Percentiles rank a stretch among this genome's conserved stretches.
phyloP scores from a whole-genome alignment of 805 yeast species.

The Candida adriatica region DNA sequence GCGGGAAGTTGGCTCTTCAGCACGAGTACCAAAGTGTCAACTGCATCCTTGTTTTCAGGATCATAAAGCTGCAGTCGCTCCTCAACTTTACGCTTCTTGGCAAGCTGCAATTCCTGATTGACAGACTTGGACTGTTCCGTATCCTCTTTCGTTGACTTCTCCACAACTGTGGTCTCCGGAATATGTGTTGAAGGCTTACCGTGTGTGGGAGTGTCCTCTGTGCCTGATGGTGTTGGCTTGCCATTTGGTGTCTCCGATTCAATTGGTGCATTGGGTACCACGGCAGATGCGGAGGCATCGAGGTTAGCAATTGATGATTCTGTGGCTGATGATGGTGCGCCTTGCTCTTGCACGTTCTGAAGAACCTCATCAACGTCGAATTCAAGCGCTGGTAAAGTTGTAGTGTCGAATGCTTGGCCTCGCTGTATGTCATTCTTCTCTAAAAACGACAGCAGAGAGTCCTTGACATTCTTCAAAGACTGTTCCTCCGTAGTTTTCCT shows the following conservation, averaged over 20 bases:
- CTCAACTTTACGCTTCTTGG: slow-evolving; percentile 11
- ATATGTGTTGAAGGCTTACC: slow-evolving; percentile 1
- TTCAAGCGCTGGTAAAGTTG: slow-evolving; percentile 18
- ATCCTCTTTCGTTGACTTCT: background rate
- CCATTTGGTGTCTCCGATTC: no score
- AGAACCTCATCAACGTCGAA: slow-evolving; percentile 7
- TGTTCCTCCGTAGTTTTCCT: slow-evolving; percentile 33
- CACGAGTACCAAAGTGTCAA: slow-evolving; percentile 37
- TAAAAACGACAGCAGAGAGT: slow-evolving; percentile 37
- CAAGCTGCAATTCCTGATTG: slow-evolving; percentile 1
- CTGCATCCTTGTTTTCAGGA: slow-evolving; percentile 33
- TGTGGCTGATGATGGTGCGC: slow-evolving; percentile 1
- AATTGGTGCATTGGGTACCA: no score
- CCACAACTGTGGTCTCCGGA: background rate
- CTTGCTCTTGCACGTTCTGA: background rate
- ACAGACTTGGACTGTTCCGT: background rate
- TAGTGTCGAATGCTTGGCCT: slow-evolving; percentile 32
- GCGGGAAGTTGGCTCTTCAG: slow-evolving; percentile 48
- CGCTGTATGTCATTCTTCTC: slow-evolving; percentile 46
- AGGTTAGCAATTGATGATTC: slow-evolving; percentile 2
- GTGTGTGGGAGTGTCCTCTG: no score
- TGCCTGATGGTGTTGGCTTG: no score
- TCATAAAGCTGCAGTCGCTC: slow-evolving; percentile 22
- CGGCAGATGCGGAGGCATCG: no score
- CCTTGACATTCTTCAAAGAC: slow-evolving; percentile 31